Conservation (phyloP, 768 basidiomycete species). For the Trametes punicea region DNA sequence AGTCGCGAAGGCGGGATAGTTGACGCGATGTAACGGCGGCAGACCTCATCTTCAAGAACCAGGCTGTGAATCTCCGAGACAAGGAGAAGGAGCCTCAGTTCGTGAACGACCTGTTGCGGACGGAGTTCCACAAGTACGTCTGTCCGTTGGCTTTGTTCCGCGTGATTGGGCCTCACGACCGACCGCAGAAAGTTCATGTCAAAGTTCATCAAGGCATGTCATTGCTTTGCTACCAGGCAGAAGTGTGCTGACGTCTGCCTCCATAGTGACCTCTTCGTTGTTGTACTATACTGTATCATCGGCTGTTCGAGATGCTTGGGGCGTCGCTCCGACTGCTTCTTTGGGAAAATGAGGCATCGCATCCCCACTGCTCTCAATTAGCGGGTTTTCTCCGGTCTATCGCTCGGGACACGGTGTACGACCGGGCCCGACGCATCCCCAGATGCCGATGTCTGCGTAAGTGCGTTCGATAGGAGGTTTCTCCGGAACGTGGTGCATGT, state of each 20-base stretch:
- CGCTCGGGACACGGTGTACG: too few species aligned
- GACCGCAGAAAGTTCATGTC: slow-evolving; percentile 80
- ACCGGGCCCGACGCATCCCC: too few species aligned
- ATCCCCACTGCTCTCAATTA: too few species aligned
- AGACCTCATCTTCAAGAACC: slow-evolving; percentile 99
- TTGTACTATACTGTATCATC: slow-evolving; percentile 1
- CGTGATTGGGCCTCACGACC: slow-evolving; percentile 3
- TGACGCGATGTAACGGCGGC: slow-evolving; percentile 3
- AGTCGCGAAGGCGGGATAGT: neutral
- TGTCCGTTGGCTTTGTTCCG: neutral
- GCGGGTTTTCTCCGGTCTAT: too few species aligned
- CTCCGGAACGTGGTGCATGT: too few species aligned
- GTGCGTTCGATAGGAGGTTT: too few species aligned
- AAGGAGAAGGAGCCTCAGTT: slow-evolving; percentile 73
- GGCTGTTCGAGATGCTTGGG: neutral
- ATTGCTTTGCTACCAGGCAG: neutral
- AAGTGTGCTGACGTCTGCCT: neutral
- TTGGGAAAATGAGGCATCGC: too few species aligned
- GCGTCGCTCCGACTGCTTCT: neutral
- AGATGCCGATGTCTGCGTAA: too few species aligned
- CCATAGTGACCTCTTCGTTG: slow-evolving; percentile 7
- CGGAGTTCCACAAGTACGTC: slow-evolving; percentile 87
- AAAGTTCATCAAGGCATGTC: slow-evolving; percentile 79
- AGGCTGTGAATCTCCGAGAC: slow-evolving; percentile 68
- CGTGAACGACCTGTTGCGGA: slow-evolving; percentile 92